Conservation (phyloP, 192 early-diverging fungal species). For the Jimgerdemannia lactiflua region DNA sequence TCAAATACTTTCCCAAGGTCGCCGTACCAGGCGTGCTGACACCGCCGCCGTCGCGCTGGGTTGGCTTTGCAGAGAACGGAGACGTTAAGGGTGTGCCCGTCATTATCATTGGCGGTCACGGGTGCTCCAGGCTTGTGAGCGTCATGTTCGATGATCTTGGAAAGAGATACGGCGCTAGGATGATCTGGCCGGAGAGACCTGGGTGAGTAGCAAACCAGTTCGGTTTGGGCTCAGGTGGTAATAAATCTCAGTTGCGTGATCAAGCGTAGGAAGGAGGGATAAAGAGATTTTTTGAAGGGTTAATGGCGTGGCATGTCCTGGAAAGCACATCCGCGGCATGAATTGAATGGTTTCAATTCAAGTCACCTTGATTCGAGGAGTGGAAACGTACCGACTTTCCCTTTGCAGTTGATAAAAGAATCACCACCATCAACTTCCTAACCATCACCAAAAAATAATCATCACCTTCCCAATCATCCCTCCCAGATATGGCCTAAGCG, state of each 20-base stretch:
- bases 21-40: not conserved
- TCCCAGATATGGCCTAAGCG: slow-evolving; percentile 29
- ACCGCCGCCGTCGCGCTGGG: not conserved
- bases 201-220: slow-evolving; percentile 15
- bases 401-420: too few species aligned
- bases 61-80: slow-evolving; percentile 37
- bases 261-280: not conserved
- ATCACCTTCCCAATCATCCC: not conserved
- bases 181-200: slow-evolving; percentile 39
- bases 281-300: not conserved
- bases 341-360: too few species aligned
- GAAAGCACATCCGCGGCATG: too few species aligned
- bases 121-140: slow-evolving; percentile 31
- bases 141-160: slow-evolving; percentile 39
- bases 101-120: slow-evolving; percentile 35
- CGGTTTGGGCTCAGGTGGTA: too few species aligned
- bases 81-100: slow-evolving; percentile 20
- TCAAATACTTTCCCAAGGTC: not conserved
- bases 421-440: too few species aligned
- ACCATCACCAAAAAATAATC: not conserved
- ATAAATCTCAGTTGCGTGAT: too few species aligned
- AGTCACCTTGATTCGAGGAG: too few species aligned
- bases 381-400: too few species aligned
- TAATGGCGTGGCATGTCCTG: too few species aligned
- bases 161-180: slow-evolving; percentile 20